These are phyloP conservation scores for Ceratocystiopsis sp. DNA, from an alignment of 2,329 filamentous ascomycete species.

Conservation along the genomic window DNA sequence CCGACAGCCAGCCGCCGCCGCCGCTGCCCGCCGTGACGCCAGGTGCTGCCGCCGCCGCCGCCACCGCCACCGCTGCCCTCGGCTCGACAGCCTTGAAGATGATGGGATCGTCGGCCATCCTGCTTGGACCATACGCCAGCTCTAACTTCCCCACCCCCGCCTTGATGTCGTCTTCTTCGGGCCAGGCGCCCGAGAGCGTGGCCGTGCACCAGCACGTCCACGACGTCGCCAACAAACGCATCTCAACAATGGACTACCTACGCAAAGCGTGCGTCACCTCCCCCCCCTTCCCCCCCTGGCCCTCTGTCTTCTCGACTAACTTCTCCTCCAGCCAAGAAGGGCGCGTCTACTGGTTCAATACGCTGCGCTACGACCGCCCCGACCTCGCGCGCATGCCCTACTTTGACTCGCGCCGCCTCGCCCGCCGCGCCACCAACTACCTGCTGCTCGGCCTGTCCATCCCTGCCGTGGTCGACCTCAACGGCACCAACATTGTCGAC, in stretches of 20 bases:
- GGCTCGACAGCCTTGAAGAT: too few species aligned
- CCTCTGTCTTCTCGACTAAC: not conserved
- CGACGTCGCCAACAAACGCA: conserved; percentile 77
- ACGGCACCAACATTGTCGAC: conserved; percentile 61
- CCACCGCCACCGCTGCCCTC: too few species aligned
- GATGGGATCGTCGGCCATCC: too few species aligned
- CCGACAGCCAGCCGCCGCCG: too few species aligned
- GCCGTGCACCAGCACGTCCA: conserved; percentile 48
- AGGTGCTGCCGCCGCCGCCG: too few species aligned
- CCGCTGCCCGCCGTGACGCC: too few species aligned
- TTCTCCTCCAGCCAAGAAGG: conserved; percentile 60
- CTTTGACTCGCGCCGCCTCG: conserved; percentile 68
- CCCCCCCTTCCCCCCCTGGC: not conserved
- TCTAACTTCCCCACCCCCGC: too few species aligned
- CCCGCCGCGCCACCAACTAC: conserved; percentile 83
- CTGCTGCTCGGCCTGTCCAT: conserved; percentile 84
- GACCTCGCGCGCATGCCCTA: conserved; percentile 73
- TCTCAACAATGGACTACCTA: conserved; percentile 84
- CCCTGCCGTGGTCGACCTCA: conserved; percentile 76
- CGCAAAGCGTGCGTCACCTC: conserved; percentile 59
- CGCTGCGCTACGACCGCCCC: conserved; percentile 70
- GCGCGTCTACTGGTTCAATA: conserved; percentile 96
- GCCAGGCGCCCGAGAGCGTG: not conserved
- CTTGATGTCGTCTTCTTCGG: too few species aligned
- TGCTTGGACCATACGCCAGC: too few species aligned